phyloP scores from a whole-genome alignment of 2,329 filamentous ascomycete species.

The Colletotrichum neosansevieriae region DNA sequence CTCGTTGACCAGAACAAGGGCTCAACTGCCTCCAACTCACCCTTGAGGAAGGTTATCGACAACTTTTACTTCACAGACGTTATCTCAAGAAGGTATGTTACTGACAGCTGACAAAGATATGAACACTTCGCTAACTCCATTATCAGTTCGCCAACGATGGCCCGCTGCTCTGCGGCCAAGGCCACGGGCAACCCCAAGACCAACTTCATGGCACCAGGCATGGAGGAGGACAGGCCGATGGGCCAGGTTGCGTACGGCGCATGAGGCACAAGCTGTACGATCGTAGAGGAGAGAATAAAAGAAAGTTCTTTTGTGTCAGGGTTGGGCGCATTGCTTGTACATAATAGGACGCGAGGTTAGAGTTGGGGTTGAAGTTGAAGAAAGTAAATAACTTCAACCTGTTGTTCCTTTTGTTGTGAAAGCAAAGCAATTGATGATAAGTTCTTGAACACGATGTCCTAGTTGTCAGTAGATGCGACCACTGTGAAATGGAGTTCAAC shows the following conservation, averaged over 20 bases:
- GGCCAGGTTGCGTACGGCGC: conserved; percentile 71
- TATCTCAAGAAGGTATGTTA: conserved; percentile 89
- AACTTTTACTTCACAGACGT: conserved; percentile 99
- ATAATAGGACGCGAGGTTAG: conserved; percentile 50
- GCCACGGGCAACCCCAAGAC: conserved; percentile 81
- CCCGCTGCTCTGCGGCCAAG: conserved; percentile 94
- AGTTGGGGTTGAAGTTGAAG: conserved; percentile 36
- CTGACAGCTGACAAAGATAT: conserved; percentile 37
- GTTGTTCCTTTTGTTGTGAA: conserved; percentile 25
- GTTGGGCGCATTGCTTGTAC: conserved; percentile 51
- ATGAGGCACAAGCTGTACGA: conserved; percentile 53
- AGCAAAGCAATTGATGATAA: conserved; percentile 10
- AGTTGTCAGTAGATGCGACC: too few species aligned
- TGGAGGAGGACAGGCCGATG: conserved; percentile 71
- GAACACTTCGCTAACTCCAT: conserved; percentile 28
- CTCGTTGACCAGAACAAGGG: conserved; percentile 97
- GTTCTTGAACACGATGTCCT: neutral
- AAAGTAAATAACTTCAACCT: conserved; percentile 41
- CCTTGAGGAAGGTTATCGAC: conserved; percentile 87
- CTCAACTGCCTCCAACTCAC: conserved; percentile 75
- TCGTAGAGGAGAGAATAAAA: conserved; percentile 51
- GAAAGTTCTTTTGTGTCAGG: conserved; percentile 49
- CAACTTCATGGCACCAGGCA: conserved; percentile 82
- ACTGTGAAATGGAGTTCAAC: too few species aligned
- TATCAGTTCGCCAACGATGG: conserved; percentile 95